Evolutionary conservation across 768 basidiomycete species (phyloP), one percentile per base, ranked within the genome.

Genomic region (Pisolithus orientalis): DNA sequence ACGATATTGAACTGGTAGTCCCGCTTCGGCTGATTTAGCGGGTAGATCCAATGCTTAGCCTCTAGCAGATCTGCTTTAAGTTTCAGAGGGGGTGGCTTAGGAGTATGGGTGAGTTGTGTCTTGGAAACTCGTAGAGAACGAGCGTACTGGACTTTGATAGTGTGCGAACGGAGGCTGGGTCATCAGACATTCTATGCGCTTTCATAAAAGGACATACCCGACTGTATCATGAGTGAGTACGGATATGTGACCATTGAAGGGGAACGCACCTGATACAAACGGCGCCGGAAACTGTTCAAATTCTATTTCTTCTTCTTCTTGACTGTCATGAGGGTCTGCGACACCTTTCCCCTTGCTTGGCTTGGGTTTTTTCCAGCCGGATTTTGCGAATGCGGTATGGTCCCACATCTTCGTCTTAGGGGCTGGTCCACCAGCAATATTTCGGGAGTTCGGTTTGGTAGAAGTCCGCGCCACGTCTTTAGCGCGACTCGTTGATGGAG

Each of bases 1-100:
- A 92, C 87, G 53, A 99, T 97, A 53, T 96, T 95, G 65, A 79
- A 94, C 60, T 99, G 96, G 62, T 98, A 99, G 58, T 90, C 87
- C 56, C 96, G 87, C 59, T 90, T 87, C 1, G 87, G 82, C 32
- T 80, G 77, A 64, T 98, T 98, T 13, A 88, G 75, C 3, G 96
- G 96, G 67, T 86, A 99, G 50, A 96, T 81, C 86, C 94, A 98
- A 47, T 89, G 87, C 58, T 81, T 84, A 6, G 80, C 80, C 51
- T 87, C 87, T 24, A 91, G 75, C n/a, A 81, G 73, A 63, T 96
- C 94, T 8, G 84, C 75, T 47, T 72, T 69, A 27, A 91, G 73
- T 67, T 88, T 91, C 87, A 94, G 91, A 1, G 82, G 77, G 5
- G 79, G 82, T 31, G 80, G 79, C 89, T 89, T 57, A 7, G 44